phyloP scores from a whole-genome alignment of 2,329 filamentous ascomycete species.

The Microsporum audouinii region DNA sequence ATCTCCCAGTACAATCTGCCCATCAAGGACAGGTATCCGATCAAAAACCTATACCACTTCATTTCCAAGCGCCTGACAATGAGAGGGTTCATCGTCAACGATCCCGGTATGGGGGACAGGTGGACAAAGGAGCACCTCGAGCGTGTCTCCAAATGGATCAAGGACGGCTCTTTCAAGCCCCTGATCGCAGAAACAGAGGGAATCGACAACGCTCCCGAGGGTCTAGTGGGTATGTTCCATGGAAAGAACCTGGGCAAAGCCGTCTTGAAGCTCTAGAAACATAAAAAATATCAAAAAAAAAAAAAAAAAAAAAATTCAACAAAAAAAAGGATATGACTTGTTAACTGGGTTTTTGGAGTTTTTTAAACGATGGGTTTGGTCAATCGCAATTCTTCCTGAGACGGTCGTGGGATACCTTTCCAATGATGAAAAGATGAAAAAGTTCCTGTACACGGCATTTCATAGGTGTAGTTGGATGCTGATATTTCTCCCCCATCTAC shows the following conservation, averaged over 20 bases:
- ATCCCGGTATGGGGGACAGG: constrained; percentile 53
- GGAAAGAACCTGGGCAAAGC: constrained; percentile 84
- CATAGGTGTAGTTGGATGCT: no score
- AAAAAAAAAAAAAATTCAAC: not conserved
- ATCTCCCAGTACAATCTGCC: constrained; percentile 65
- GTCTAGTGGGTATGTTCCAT: constrained; percentile 60
- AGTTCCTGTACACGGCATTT: no score
- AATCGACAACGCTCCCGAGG: constrained; percentile 65
- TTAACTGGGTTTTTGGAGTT: not conserved
- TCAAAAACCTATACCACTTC: constrained; percentile 54
- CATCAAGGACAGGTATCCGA: constrained; percentile 48
- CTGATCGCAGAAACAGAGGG: constrained; percentile 58
- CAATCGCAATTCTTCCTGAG: not conserved
- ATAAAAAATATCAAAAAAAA: constrained; percentile 14
- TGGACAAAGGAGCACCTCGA: constrained; percentile 62
- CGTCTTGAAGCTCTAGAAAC: constrained; percentile 53
- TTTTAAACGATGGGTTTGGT: not conserved
- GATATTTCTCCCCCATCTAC: no score
- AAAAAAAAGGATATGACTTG: not conserved
- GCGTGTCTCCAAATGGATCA: constrained; percentile 63
- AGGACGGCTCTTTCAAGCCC: constrained; percentile 62
- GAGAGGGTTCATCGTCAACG: constrained; percentile 63
- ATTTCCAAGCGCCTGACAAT: constrained; percentile 57
- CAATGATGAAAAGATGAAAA: not conserved
- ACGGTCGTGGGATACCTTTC: not conserved